phyloP scores from a whole-genome alignment of 371 early-diverging fungal species.

The Fennellomyces sp. region DNA sequence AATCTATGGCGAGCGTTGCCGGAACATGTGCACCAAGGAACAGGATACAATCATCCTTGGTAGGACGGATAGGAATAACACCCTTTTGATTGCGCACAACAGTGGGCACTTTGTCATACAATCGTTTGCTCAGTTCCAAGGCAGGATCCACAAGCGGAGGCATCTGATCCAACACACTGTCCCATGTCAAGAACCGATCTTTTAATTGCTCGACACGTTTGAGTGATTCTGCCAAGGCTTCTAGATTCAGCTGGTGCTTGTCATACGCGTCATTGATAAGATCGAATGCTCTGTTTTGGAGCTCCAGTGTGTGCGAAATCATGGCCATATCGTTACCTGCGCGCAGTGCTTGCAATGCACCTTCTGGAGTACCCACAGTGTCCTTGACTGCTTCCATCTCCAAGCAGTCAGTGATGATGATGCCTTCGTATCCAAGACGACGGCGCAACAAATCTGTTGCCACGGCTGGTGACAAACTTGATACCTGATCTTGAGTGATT shows the following conservation, averaged over 20 bases:
- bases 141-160: not conserved
- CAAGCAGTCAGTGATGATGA: slow-evolving; percentile 52
- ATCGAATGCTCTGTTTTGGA: slow-evolving; percentile 34
- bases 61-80: slow-evolving; percentile 28
- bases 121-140: slow-evolving; percentile 22
- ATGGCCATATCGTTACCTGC: slow-evolving; percentile 57
- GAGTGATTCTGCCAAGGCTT: slow-evolving; percentile 19
- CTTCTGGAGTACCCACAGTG: slow-evolving; percentile 35
- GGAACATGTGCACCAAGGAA: slow-evolving; percentile 51
- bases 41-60: slow-evolving; percentile 19
- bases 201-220: slow-evolving; percentile 38
- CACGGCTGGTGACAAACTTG: slow-evolving; percentile 42
- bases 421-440: slow-evolving; percentile 41
- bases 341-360: slow-evolving; percentile 39
- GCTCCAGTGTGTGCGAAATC: slow-evolving; percentile 46
- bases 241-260: slow-evolving; percentile 6
- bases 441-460: slow-evolving; percentile 37
- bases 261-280: slow-evolving; percentile 18
- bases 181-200: slow-evolving; percentile 39
- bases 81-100: slow-evolving; percentile 30
- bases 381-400: slow-evolving; percentile 58
- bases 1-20: slow-evolving; percentile 47
- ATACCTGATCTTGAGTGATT: slow-evolving; percentile 20
- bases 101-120: slow-evolving; percentile 44
- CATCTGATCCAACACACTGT: slow-evolving; percentile 15